Evolutionary conservation across 306 rosid species (phyloP), one percentile per base, ranked within the genome.

Genomic region (Quercus parvula): DNA sequence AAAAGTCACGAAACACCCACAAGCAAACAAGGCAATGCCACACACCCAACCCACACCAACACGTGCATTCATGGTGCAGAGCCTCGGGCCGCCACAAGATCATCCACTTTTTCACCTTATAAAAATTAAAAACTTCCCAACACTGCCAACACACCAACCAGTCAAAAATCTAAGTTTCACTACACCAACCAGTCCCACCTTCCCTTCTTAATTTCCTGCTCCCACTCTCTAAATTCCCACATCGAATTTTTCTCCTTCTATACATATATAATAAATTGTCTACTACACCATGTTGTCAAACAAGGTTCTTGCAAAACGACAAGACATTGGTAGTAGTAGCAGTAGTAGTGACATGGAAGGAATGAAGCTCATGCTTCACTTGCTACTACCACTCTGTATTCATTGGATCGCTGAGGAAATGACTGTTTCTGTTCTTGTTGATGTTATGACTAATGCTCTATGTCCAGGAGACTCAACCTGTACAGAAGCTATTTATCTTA

Each of bases 321-420:
- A 76, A 76, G 30, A 5, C 6, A 1, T 19, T 77, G 11, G 51
- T 2, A 3, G 76, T 56, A 77, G 22, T 14, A 81, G 80, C 81
- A 70, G 54, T 12, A 2, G 52, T 0, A 1, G 15, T 3, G 15
- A 12, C 54, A 49, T 49, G 54, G 54, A 0, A 13, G 14, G 17
- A 13, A 12, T 87, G 17, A 81, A 80, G 79, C 92, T 94, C 31
- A 28, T 93, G 81, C 3, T 93, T 79, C 97, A 89, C 86, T 83
- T 93, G 91, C 72, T 91, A 66, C 24, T 93, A 4, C 92, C 98
- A 19, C 87, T 93, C 1, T 83, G 88, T 77, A 68, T 91, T 44
- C 98, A 93, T 22, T 91, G 94, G 91, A 27, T 93, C 15, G 93
- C 98, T 59, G 93, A 91, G 55, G 98, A 93, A 86, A 91, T 93